Evolutionary conservation across 164 flowering plant genomes (phyloP).

Genomic region (Stephania japonica): DNA sequence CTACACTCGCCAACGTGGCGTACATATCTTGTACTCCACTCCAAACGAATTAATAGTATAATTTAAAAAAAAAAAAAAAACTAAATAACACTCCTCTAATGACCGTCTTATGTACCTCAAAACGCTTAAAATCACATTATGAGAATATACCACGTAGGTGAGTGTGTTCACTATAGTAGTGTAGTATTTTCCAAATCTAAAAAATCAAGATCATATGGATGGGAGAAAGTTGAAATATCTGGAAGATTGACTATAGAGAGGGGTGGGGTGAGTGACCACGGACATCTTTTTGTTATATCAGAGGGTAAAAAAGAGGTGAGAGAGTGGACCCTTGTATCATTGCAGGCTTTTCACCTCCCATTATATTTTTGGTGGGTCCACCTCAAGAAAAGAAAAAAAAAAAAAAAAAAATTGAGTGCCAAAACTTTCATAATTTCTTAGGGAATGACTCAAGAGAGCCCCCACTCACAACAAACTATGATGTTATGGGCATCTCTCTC

Average conservation of each 20-base stretch:
- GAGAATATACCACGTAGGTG: too few species aligned
- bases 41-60: too few species aligned
- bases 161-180: too few species aligned
- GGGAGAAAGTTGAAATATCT: background rate
- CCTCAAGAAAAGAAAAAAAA: background rate
- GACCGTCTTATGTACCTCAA: too few species aligned
- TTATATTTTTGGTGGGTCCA: conserved; percentile 4
- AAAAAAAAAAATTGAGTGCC: background rate
- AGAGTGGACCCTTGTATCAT: conserved; percentile 7
- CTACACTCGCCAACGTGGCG: too few species aligned
- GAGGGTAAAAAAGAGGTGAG: background rate
- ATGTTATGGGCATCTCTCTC: conserved; percentile 5
- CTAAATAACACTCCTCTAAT: too few species aligned
- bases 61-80: too few species aligned
- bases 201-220: too few species aligned
- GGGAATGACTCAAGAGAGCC: conserved; percentile 11
- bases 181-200: too few species aligned
- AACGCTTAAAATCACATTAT: too few species aligned
- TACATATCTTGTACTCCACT: too few species aligned
- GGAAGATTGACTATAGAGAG: background rate
- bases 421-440: conserved; percentile 22
- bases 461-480: conserved; percentile 16
- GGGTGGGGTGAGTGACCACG: background rate
- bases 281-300: background rate
- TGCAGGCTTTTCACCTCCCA: conserved; percentile 4